Evolutionary conservation across 768 basidiomycete genomes (phyloP).

Genomic region (Tephrocybe rancida): DNA sequence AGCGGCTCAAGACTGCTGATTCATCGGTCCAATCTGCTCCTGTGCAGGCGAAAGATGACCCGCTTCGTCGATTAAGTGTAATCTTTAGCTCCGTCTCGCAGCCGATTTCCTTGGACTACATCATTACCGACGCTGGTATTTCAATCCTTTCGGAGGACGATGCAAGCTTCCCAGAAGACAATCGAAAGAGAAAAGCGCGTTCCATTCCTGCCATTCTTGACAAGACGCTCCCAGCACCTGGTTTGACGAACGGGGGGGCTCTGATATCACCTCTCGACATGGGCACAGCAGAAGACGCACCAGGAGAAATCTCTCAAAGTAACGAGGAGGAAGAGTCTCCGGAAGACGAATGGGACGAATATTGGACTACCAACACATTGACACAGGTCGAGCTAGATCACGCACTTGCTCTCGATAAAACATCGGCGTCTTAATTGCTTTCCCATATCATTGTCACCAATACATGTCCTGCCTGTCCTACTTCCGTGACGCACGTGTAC

Average conservation of each 20-base stretch:
- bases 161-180: neutral
- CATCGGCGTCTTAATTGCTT: neutral
- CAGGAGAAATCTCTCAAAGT: slow-evolving; percentile 25
- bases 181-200: slow-evolving; percentile 6
- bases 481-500: neutral
- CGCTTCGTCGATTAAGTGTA: slow-evolving; percentile 72
- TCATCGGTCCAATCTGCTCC: neutral
- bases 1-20: slow-evolving; percentile 29
- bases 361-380: slow-evolving; percentile 44
- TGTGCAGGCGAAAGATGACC: slow-evolving; percentile 28
- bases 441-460: no score
- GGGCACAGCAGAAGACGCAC: slow-evolving; percentile 14
- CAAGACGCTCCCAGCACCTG: neutral
- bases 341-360: slow-evolving; percentile 51
- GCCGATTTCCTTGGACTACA: slow-evolving; percentile 71
- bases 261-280: slow-evolving; percentile 16
- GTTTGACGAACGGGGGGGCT: neutral
- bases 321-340: slow-evolving; percentile 26
- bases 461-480: neutral
- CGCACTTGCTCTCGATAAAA: slow-evolving; percentile 2
- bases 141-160: slow-evolving; percentile 25
- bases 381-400: slow-evolving; percentile 24
- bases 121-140: slow-evolving; percentile 68
- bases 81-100: slow-evolving; percentile 71
- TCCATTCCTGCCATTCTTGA: neutral